Conservation (phyloP, 306 rosid species). For the Arachis hypogaea region DNA sequence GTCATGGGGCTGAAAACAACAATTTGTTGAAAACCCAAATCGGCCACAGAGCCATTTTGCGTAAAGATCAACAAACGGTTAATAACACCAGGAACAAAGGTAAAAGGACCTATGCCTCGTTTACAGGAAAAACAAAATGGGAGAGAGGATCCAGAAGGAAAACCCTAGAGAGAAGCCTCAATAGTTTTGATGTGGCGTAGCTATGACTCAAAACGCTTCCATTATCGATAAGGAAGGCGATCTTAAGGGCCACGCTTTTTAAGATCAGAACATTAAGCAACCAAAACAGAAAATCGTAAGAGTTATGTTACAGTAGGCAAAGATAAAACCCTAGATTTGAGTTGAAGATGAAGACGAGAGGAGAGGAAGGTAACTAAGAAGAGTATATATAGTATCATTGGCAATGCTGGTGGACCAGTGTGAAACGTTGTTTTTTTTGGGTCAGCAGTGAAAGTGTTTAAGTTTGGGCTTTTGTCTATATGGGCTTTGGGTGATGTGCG, state of each 20-base stretch:
- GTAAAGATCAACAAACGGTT: slow-evolving; percentile 1
- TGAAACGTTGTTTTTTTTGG: no score
- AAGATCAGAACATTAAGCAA: background rate
- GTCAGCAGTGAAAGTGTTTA: no score
- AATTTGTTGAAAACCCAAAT: slow-evolving; percentile 34
- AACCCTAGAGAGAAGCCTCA: slow-evolving; percentile 64
- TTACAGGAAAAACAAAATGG: slow-evolving; percentile 24
- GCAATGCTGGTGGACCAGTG: background rate
- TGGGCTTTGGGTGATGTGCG: no score
- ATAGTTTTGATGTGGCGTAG: slow-evolving; percentile 51
- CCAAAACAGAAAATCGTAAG: background rate
- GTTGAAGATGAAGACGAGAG: background rate
- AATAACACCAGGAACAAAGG: slow-evolving; percentile 28
- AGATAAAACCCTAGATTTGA: slow-evolving; percentile 4
- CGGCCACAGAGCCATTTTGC: background rate
- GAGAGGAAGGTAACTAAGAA: no score
- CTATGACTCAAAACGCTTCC: slow-evolving; percentile 85
- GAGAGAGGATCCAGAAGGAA: slow-evolving; percentile 51
- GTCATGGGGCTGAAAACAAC: slow-evolving; percentile 39
- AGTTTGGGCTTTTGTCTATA: no score
- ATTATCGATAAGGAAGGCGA: slow-evolving; percentile 63
- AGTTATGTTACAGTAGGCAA: background rate
- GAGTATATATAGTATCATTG: slow-evolving; percentile 1
- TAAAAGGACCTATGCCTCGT: slow-evolving; percentile 33
- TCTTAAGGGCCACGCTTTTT: slow-evolving; percentile 75